These are phyloP conservation scores for Cystobasidium pallidum DNA, from an alignment of 1,284 basidiomycete species.

Conservation along the genomic window DNA sequence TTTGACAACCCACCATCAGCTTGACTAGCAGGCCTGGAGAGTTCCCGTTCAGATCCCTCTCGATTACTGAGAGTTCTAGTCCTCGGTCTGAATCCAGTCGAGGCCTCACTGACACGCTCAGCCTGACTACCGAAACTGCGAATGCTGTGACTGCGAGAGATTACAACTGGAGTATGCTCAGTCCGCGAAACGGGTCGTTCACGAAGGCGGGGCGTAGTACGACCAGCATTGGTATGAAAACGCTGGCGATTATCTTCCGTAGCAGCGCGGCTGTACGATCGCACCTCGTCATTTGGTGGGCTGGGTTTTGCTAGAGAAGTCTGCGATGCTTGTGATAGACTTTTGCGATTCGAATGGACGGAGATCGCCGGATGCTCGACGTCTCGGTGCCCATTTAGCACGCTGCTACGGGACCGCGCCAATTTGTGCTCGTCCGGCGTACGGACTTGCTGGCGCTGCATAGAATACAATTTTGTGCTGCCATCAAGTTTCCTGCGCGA, in stretches of 20 bases:
- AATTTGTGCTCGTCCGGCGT: not conserved
- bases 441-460: not conserved
- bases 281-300: not conserved
- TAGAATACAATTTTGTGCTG: not conserved
- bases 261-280: not conserved
- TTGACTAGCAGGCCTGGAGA: not conserved
- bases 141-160: not conserved
- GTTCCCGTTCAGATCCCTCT: not conserved
- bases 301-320: not conserved
- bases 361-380: not conserved
- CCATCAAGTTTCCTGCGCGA: not conserved
- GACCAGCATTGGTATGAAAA: not conserved
- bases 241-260: not conserved
- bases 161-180: not conserved
- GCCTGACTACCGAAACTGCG: not conserved
- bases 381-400: not conserved
- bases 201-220: not conserved
- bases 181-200: not conserved
- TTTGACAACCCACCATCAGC: not conserved
- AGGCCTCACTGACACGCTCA: not conserved
- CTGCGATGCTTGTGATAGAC: not conserved
- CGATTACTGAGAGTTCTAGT: not conserved
- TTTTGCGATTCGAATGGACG: not conserved
- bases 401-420: not conserved
- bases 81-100: not conserved